Percentiles rank a stretch among this genome's conserved stretches.
Conservation (phyloP, 768 basidiomycete genomes). For the Pleurotus citrinopileatus region DNA sequence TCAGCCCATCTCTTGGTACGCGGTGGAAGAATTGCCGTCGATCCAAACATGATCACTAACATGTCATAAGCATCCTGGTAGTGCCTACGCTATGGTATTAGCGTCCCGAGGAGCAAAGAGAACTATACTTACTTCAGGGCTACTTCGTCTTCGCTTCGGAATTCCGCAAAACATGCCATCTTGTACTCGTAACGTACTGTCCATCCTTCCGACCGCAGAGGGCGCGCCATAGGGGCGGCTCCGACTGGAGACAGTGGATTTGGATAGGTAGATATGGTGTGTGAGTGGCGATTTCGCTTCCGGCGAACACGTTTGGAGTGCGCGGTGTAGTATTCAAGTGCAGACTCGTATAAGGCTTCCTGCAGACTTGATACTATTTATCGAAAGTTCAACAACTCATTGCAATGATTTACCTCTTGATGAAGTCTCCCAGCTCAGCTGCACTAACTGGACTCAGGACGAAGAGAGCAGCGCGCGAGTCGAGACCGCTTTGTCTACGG, state of each 20-base stretch:
- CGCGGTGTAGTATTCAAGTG: conserved; percentile 88
- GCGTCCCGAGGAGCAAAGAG: conserved; percentile 12
- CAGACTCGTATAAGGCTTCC: conserved; percentile 84
- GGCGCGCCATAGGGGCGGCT: conserved; percentile 42
- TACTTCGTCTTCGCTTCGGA: conserved; percentile 88
- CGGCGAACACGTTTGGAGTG: conserved; percentile 91
- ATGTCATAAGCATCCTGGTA: conserved; percentile 92
- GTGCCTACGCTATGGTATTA: conserved; percentile 50
- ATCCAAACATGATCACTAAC: conserved; percentile 85
- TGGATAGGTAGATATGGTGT: conserved; percentile 48
- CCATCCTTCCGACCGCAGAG: conserved; percentile 86
- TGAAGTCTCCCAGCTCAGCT: conserved; percentile 87
- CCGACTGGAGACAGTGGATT: conserved; percentile 47
- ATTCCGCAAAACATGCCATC: conserved; percentile 95
- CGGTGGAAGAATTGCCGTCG: conserved; percentile 81
- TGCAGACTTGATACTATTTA: conserved; percentile 57
- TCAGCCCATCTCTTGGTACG: conserved; percentile 98
- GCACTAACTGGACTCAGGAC: conserved; percentile 90
- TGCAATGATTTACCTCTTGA: conserved; percentile 54
- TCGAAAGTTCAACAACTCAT: neutral
- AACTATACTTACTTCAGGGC: conserved; percentile 73
- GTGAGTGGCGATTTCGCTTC: conserved; percentile 83
- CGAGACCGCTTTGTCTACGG: conserved; percentile 82
- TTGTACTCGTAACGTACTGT: conserved; percentile 97
- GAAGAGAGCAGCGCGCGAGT: conserved; percentile 89